Evolutionary conservation across 2,329 filamentous ascomycete genomes (phyloP), one percentile per base, ranked within the genome.

Genomic region (Cladosporium phlei): DNA sequence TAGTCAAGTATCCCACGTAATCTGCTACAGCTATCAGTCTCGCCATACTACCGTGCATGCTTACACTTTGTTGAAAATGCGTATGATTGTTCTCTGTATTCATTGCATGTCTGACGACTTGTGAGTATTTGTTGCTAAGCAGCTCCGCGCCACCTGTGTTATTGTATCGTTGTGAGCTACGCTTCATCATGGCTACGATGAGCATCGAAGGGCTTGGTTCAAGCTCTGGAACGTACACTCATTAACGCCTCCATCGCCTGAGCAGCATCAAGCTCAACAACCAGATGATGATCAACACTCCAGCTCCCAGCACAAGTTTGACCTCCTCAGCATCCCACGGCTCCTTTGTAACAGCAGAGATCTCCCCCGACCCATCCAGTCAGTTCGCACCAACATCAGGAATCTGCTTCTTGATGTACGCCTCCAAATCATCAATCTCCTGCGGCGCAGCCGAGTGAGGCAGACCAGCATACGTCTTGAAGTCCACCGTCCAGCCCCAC

Each of bases 341-440:
- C 52, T 56, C 59, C 44, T 49, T 47, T 11, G 39, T 35, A n/a
- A n/a, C n/a, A 17, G 33, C 45, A 38, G 14, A 53, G 16, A 34
- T 8, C 49, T 48, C 29, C 49, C 50, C 22, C 37, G 46, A 17
- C 38, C 28, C 48, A 32, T 45, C 53, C 32, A 61, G 59, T 63
- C 60, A 63, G 33, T 63, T 62, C 17, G 63, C 70, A 7, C 67
- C 70, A 34, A 75, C 60, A 2, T 71, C 57, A 3, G 78, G 76
- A 39, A 83, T 68, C 16, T 70, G 63, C 55, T 73, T 68, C 38
- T 71, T 69, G 39, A 84, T 67, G 61, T 79, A 85, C 32, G 67
- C 66, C 68, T 93, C 88, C 14, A 96, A 73, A 57, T 95, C 86
- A 52, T 93, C 79, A 46, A 96, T 80, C 70, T 96, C 91, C 52